Percentiles rank a stretch among this genome's conserved stretches.
Conservation (phyloP, 768 basidiomycete genomes). For the Mycena galopus region DNA sequence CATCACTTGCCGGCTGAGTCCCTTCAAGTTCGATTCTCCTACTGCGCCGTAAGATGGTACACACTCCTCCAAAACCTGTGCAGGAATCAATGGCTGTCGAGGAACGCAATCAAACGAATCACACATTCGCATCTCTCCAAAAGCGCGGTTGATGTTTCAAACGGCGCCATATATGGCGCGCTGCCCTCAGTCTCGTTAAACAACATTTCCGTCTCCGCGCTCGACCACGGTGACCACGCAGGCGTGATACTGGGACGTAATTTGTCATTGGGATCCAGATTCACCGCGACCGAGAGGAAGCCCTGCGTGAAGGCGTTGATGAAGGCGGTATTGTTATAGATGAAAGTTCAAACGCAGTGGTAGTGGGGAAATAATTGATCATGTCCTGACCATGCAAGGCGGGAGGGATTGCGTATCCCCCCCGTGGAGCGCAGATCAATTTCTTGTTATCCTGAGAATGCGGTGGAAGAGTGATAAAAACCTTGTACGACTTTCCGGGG, state of each 20-base stretch:
- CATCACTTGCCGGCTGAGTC: no score
- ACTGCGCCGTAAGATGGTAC: neutral
- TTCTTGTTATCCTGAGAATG: no score
- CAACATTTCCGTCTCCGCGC: conserved; percentile 40
- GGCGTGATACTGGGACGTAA: conserved; percentile 27
- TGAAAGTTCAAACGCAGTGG: neutral
- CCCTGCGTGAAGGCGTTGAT: conserved; percentile 41
- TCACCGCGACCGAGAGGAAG: conserved; percentile 40
- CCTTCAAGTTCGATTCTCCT: no score
- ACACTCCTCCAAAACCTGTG: neutral
- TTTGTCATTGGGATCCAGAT: conserved; percentile 41
- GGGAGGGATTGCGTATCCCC: conserved; percentile 1
- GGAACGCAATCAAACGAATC: neutral
- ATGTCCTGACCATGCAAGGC: neutral
- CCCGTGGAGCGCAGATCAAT: neutral
- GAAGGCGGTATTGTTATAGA: conserved; percentile 38
- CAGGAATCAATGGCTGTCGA: neutral
- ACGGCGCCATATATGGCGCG: neutral
- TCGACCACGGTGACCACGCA: conserved; percentile 15
- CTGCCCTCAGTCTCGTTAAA: conserved; percentile 37
- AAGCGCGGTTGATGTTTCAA: conserved; percentile 32
- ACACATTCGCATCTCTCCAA: conserved; percentile 39
- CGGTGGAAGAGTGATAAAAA: neutral
- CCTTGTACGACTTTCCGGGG: neutral
- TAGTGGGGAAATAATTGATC: conserved; percentile 3